These are phyloP conservation scores for Odonthalia washingtoniensis DNA, from an alignment of 31 red algal genomes.

Conservation along the genomic window DNA sequence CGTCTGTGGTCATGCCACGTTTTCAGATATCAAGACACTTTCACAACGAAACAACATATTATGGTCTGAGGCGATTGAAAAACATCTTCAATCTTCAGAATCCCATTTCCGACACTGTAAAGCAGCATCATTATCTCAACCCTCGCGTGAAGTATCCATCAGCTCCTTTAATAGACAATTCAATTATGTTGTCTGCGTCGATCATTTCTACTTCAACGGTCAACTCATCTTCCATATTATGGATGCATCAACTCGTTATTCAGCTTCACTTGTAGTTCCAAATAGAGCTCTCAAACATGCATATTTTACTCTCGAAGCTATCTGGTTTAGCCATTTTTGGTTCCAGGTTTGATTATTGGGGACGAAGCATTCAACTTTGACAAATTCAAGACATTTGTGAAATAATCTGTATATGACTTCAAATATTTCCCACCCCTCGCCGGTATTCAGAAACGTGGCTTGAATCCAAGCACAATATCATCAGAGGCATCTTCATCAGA, in stretches of 20 bases:
- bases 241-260: slow-evolving; percentile 31
- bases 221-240: slow-evolving; percentile 16
- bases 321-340: slow-evolving; percentile 7
- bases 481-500: slow-evolving; percentile 9
- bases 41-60: not conserved
- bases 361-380: not conserved
- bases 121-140: not conserved
- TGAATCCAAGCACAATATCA: slow-evolving; percentile 3
- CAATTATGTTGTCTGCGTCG: slow-evolving; percentile 22
- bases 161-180: not conserved
- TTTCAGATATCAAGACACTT: not conserved
- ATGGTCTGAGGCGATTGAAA: not conserved
- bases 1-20: not conserved
- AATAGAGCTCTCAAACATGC: not conserved
- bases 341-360: not conserved
- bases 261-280: not conserved
- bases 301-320: not conserved
- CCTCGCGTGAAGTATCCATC: not conserved
- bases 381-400: not conserved
- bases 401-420: slow-evolving; percentile 8
- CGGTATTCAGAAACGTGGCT: not conserved
- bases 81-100: not conserved
- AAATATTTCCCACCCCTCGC: not conserved
- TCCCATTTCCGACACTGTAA: not conserved
- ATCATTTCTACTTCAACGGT: slow-evolving; percentile 31